A percentile compares a stretch with the other conserved stretches of the same genome.
phyloP scores from a whole-genome alignment of 2,329 filamentous ascomycete genomes.

The Lasiodiplodia gonubiensis region DNA sequence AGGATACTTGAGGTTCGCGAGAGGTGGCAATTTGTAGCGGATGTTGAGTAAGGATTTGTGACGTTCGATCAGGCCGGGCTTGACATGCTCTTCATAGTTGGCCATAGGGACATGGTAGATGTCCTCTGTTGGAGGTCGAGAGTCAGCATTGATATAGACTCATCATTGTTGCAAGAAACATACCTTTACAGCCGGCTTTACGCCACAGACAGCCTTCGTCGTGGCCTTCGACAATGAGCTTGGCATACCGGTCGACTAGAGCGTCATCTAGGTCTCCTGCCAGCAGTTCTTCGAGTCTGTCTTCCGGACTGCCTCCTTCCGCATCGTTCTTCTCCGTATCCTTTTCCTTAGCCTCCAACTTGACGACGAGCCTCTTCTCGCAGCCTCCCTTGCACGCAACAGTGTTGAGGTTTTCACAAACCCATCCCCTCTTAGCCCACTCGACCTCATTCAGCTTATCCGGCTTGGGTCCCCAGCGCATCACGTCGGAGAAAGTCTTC shows the following conservation, averaged over 20 bases:
- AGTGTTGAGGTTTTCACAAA: conserved; percentile 73
- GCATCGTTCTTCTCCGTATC: conserved; percentile 48
- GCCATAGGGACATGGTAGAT: conserved; percentile 64
- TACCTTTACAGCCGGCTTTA: conserved; percentile 84
- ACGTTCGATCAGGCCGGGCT: conserved; percentile 24
- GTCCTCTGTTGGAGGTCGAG: conserved; percentile 52
- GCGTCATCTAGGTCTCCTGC: conserved; percentile 66
- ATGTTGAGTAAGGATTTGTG: conserved; percentile 26
- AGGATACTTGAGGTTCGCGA: conserved; percentile 22
- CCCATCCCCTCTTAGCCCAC: conserved; percentile 94
- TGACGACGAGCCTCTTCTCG: conserved; percentile 81
- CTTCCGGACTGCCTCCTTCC: conserved; percentile 45
- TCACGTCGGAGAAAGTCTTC: conserved; percentile 87
- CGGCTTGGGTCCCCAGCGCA: conserved; percentile 92
- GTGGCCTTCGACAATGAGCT: conserved; percentile 76
- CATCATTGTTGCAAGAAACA: not conserved
- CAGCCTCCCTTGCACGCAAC: conserved; percentile 84
- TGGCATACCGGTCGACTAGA: conserved; percentile 76
- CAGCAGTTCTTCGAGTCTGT: conserved; percentile 64
- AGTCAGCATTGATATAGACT: conserved; percentile 23
- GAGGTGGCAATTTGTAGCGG: conserved; percentile 19
- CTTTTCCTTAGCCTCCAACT: conserved; percentile 65
- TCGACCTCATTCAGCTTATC: conserved; percentile 84
- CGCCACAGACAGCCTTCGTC: conserved; percentile 85
- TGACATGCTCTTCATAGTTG: conserved; percentile 28